Conservation (phyloP, 208 protist genomes). For the Tritrichomonas musculus region DNA sequence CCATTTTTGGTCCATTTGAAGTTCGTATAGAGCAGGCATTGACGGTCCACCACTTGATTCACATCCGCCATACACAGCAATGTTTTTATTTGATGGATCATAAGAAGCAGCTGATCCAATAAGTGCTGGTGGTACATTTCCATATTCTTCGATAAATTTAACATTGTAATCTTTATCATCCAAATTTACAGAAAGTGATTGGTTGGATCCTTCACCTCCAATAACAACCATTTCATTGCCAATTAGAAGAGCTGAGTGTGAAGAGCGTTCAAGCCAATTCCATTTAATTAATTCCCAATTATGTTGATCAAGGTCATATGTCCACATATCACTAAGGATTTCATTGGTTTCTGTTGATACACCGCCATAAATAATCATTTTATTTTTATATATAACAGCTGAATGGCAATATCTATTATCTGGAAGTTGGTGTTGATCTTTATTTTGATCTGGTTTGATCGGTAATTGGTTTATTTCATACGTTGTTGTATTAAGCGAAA, state of each 20-base stretch:
- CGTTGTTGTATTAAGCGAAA: no score
- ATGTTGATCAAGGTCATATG: background rate
- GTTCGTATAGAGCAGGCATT: no score
- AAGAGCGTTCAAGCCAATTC: background rate
- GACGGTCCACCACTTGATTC: background rate
- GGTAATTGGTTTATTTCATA: no score
- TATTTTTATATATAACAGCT: background rate
- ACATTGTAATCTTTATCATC: no score
- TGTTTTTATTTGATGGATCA: background rate
- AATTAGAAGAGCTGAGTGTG: background rate
- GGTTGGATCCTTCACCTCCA: background rate
- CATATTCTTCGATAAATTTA: no score
- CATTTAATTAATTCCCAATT: background rate
- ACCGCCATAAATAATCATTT: background rate
- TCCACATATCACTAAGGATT: background rate
- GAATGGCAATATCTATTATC: background rate
- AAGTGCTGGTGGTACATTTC: background rate
- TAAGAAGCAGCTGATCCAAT: background rate
- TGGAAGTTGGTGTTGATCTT: no score
- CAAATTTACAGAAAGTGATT: no score
- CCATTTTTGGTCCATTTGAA: no score
- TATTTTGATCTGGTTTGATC: no score
- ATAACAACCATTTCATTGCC: background rate
- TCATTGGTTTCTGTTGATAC: background rate
- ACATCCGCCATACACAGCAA: background rate